A percentile compares a stretch with the other conserved stretches of the same genome.
These are phyloP conservation scores for Hansenula lynferdii DNA, from an alignment of 1,139 yeast species.

Conservation along the genomic window DNA sequence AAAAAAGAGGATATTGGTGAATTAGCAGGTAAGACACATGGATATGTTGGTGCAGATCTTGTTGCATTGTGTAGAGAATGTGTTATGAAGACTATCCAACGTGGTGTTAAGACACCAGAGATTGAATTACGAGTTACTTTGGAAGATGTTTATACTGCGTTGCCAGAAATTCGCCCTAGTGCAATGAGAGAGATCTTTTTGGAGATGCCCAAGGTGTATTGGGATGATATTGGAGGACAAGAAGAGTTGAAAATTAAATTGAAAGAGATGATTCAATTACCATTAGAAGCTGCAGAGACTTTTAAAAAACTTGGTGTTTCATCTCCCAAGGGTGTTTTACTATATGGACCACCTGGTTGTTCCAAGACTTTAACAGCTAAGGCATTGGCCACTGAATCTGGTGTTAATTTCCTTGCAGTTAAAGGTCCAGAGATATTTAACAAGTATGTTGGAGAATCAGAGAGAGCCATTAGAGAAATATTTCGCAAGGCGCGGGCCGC, in stretches of 20 bases:
- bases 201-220: conserved; percentile 89
- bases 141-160: conserved; percentile 60
- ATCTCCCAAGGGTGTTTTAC: conserved; percentile 87
- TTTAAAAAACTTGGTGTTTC: conserved; percentile 73
- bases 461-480: conserved; percentile 81
- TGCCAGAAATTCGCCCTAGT: conserved; percentile 81
- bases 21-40: conserved; percentile 68
- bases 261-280: conserved; percentile 87
- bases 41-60: conserved; percentile 84
- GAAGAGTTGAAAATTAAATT: conserved; percentile 72
- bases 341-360: conserved; percentile 97
- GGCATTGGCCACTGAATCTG: conserved; percentile 93
- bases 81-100: conserved; percentile 75
- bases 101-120: conserved; percentile 43
- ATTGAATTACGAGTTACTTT: conserved; percentile 33
- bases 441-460: conserved; percentile 94
- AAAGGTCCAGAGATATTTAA: conserved; percentile 95
- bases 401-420: conserved; percentile 85
- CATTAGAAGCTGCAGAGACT: conserved; percentile 76
- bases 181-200: conserved; percentile 95
- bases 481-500: conserved; percentile 92
- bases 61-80: conserved; percentile 85
- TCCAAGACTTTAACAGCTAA: conserved; percentile 92
- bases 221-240: conserved; percentile 98
- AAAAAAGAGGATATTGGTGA: conserved; percentile 44